A percentile compares a stretch with the other conserved stretches of the same genome.
Evolutionary conservation across 176 grass and related monocot species (phyloP).

Genomic region (Miscanthus lutarioriparius): DNA sequence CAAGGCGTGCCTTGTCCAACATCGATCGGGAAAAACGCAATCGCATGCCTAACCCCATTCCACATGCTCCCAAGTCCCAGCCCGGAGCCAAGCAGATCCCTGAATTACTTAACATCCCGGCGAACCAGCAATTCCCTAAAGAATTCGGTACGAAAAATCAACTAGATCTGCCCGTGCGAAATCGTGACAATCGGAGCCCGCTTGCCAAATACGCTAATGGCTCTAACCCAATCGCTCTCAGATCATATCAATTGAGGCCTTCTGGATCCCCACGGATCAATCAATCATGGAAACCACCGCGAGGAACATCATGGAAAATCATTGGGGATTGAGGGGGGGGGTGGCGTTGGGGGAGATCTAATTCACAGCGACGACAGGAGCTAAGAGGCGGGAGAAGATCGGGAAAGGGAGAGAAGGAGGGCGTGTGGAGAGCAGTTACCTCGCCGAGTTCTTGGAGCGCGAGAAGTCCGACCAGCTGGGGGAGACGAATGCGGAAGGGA

Average conservation of each 20-base stretch:
- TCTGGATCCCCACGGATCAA: background rate
- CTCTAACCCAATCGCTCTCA: background rate
- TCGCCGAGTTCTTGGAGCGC: conserved; percentile 32
- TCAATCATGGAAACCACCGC: background rate
- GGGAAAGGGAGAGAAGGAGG: background rate
- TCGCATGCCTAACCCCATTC: background rate
- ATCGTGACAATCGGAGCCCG: background rate
- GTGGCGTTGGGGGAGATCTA: background rate
- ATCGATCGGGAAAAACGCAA: background rate
- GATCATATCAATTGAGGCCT: background rate
- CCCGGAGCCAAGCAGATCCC: background rate
- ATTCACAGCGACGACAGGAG: background rate
- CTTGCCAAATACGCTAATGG: background rate
- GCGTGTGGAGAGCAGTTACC: conserved; percentile 15
- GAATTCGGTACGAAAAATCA: background rate
- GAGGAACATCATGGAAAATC: background rate
- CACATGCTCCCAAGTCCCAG: background rate
- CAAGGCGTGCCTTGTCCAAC: background rate
- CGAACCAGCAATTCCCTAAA: background rate
- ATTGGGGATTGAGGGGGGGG: background rate
- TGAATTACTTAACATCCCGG: background rate
- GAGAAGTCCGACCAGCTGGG: background rate
- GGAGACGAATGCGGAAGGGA: conserved; percentile 12
- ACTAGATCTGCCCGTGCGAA: background rate
- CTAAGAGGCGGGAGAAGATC: background rate